Evolutionary conservation across 352 stramenopile genomes (phyloP), one percentile per base, ranked within the genome.

Genomic region (Phytophthora tentaculata): DNA sequence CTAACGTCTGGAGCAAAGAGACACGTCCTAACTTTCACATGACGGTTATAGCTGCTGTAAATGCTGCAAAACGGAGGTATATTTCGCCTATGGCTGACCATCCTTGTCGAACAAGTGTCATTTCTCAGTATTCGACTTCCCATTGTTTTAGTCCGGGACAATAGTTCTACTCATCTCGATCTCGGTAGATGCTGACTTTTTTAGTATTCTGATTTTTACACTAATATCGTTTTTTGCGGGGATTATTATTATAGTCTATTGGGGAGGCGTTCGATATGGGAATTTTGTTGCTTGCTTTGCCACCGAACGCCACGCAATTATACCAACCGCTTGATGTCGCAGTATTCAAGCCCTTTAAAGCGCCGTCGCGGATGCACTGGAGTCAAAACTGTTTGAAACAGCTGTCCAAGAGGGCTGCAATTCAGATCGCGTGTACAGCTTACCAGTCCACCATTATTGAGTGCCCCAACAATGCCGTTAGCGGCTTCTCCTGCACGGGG

Each of bases 1-100:
- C 41, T n/a, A 48, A 48, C n/a, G n/a, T n/a, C n/a, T n/a, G 41
- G 41, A 48, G 41, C n/a, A 48, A 48, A 2, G n/a, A 48, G 14
- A 48, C 41, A 23, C 17, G 41, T 2, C 41, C 41, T 13, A 48
- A 48, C 17, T 48, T 48, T 2, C 41, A 48, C 41, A 48, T 48
- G 41, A 14, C 41, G 6, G 41, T 23, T 3, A 6, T 48, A 14
- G 41, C 41, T 16, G 41, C n/a, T 4, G n/a, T 48, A 1, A 48
- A 48, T 17, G 41, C 41, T 4, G 41, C 41, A 23, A n/a, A 48
- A 48, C 41, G 41, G 16, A 23, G 13, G 16, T 19, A 20, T 45
- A n/a, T 45, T 45, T 20, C 39, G 39, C 14, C 39, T 45, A 5
- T 45, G 39, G 8, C 39, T 45, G 14, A 20, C 39, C 13, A n/a